Base-by-base conservation (phyloP, 768 basidiomycete genomes). In the Ramaria rubella region DNA sequence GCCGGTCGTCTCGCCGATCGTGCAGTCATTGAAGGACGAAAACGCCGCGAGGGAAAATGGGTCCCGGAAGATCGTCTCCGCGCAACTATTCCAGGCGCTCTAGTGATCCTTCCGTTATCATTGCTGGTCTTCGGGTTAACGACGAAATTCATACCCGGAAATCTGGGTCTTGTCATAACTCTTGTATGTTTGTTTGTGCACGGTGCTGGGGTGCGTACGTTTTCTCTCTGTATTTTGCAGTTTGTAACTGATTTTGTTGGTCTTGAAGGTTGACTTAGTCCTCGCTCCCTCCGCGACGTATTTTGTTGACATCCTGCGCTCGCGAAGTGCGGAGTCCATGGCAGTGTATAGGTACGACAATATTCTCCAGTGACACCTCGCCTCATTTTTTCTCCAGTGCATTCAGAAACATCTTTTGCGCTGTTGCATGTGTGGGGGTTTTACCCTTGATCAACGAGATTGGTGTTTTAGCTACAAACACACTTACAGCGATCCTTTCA, bases 31-130 rank as follows among this genome's bases (percentile, higher is more conserved):
- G 64, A 62, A 40, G 82, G 78, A 68, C 76, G 76, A 15, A 67
- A 72, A 48, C 64, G 70, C 4, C 77, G 84, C 23, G 75, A 74
- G 0, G 84, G 84, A 1, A 62, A 70, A 2, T 86, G 82, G 83
- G 77, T 80, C 40, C 85, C 85, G 0, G 85, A 89, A 65, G 87
- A 86, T 60, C 78, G 86, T 7, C 73, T 87, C 24, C 75, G 81
- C 1, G 82, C 75, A 1, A 71, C 78, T 2, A 64, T 81, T 33
- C 60, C 73, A 6, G 79, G 80, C 12, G 74, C 74, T 3, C 67
- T 74, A 0, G 27, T 79, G 17, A 68, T 86, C 26, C 70, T 78
- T 3, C 87, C 86, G 0, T 24, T 82, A 1, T 79, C 83, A 1
- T 65, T 82, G 2, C 63, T 81, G 0, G 49, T 69, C 0, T 75